Base-by-base conservation (phyloP, 2,329 filamentous ascomycete genomes). In the Annulohypoxylon truncatum region DNA sequence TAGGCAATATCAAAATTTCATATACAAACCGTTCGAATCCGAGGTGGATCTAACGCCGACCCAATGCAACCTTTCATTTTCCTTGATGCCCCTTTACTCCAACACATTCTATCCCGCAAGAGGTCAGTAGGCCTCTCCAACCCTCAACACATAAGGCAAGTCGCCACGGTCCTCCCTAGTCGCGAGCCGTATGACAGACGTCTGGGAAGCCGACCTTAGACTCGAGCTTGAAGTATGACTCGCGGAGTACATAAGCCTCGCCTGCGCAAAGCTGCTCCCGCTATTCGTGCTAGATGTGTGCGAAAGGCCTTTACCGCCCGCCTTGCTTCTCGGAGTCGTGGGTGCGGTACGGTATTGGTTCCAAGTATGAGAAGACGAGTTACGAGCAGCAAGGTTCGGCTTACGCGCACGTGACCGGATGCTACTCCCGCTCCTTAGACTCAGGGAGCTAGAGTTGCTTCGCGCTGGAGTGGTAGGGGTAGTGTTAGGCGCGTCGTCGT, bases 301-400 rank as follows among this genome's bases (percentile, higher is more conserved):
- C 18, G 81, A 81, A 15, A 79, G 51, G n/a, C 73, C 78, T n/a
- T 78, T 77, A 13, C 71, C 75, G 9, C 77, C 70, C 13, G 48
- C 33, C 12, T 62, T 80, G 62, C 83, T 85, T 46, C 79, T 80
- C 5, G 84, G 81, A 24, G 85, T 87, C n/a, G 83, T 85, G 0
- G 85, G 85, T 13, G 85, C 85, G 5, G 85, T 87, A 55, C 81
- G 79, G 68, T 83, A 87, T 20, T 81, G 77, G 44, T 77, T 78
- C 79, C 82, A 80, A 6, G 80, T 82, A 24, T 78, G 78, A 5
- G 78, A 78, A 5, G 83, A 85, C 13, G 81, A 79, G 35, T 79
- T 79, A 26, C 82, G 80, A 55, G 72, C 75, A 1, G 73, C 65
- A 20, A 77, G 69, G 13, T 64, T 60, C 6, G 74, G 73, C 12